Evolutionary conservation across 768 basidiomycete genomes (phyloP), one percentile per base, ranked within the genome.

Genomic region (Suillus americanus): DNA sequence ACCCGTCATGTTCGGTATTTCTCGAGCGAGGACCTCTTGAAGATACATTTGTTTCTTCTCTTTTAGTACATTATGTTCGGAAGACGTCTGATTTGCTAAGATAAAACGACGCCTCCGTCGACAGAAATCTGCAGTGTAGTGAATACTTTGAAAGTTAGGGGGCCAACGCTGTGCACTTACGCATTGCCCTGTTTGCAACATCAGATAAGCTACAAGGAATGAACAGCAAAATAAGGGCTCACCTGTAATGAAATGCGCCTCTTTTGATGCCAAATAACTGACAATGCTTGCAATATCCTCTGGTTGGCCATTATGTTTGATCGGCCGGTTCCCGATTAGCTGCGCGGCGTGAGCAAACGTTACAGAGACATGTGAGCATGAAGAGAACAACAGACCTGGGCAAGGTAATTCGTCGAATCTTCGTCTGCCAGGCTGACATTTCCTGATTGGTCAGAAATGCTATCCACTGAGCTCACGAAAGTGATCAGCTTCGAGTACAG

Each of bases 161-260:
- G 37, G 8, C n/a, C 41, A 60, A 23, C 40, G 2, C 4, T 9
- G n/a, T n/a, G 23, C 10, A 70, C 69, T 40, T 56, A 70, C 66
- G 18, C 66, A 43, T 67, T 67, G 69, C 12, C 66, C 66, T 67
- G 40, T n/a, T n/a, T 6, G 33, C 18, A 20, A 20, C 12, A 18
- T 35, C 33, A 38, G 20, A 30, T 10, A 20, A 43, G 12, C 30
- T 30, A 20, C 41, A 63, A 28, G 12, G 16, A 51, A 18, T 13
- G 30, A 54, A 54, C 33, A 30, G 5, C 10, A 54, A 50, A 6
- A 54, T 54, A n/a, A 60, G 23, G 16, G 48, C 71, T 50, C 60
- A 71, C 73, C 73, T 8, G 74, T 75, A 37, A 75, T 72, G 51
- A 74, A 75, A 53, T 63, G 63, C 0, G 71, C 64, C 43, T 74